Conservation (phyloP, 2,329 filamentous ascomycete species). For the Nigrospora osmanthi region DNA sequence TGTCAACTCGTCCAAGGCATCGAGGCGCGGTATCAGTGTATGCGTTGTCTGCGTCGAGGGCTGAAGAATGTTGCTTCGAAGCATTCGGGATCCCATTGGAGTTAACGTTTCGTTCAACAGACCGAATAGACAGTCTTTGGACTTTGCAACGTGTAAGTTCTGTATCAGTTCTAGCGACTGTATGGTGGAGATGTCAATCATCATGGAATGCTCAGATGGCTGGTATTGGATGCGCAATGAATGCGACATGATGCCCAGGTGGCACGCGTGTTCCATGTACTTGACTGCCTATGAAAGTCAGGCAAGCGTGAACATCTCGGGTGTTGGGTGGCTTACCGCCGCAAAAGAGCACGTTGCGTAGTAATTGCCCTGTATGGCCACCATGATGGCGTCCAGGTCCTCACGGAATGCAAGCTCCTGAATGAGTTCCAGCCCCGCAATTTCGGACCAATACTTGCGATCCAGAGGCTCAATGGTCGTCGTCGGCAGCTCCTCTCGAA, state of each 20-base stretch:
- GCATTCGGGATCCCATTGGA: constrained; percentile 77
- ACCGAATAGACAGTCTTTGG: constrained; percentile 76
- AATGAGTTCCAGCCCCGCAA: constrained; percentile 68
- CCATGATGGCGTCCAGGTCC: constrained; percentile 73
- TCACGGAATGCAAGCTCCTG: constrained; percentile 70
- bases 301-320: constrained; percentile 2
- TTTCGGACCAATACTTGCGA: constrained; percentile 78
- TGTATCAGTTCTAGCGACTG: constrained; percentile 84
- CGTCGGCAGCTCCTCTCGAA: constrained; percentile 63
- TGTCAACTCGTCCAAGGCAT: constrained; percentile 76
- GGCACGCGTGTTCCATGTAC: constrained; percentile 66
- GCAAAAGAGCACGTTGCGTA: constrained; percentile 80
- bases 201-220: constrained; percentile 86
- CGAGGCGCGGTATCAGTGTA: constrained; percentile 65
- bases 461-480: constrained; percentile 59
- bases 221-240: constrained; percentile 82
- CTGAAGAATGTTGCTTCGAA: constrained; percentile 82
- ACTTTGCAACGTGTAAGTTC: constrained; percentile 70
- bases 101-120: constrained; percentile 79
- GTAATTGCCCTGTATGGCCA: constrained; percentile 74
- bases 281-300: constrained; percentile 57
- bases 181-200: constrained; percentile 87
- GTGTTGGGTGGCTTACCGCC: constrained; percentile 50
- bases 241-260: constrained; percentile 63
- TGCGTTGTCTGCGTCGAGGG: constrained; percentile 64